Base-by-base conservation (phyloP, 495 filamentous ascomycete genomes). In the Talaromyces ruber region DNA sequence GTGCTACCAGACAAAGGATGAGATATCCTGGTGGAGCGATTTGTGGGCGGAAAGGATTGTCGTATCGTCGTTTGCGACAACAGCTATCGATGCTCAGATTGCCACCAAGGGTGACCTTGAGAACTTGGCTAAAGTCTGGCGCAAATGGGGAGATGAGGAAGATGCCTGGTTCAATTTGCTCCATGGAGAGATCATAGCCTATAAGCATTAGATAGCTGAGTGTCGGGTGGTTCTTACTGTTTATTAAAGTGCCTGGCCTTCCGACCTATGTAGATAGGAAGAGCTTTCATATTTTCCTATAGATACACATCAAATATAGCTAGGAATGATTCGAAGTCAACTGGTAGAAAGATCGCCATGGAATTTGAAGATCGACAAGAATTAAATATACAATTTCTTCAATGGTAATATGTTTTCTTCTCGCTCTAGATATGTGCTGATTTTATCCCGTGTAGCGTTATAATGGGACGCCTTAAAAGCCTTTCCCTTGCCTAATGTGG, bases 131-230 rank as follows among this genome's bases (percentile, higher is more conserved):
- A 60, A 70, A 50, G 69, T 66, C 5, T 84, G 77, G 79, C 65
- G 66, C 62, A 66, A 72, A 34, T 84, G 74, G 73, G 76, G 74
- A 5, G 68, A 73, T 60, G 62, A 72, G 51, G 75, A 79, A 55
- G 76, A 83, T 59, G 81, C 70, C 9, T 84, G 82, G 78, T 82
- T 80, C 70, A 72, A 70, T 24, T 59, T 83, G 26, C 58, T 84
- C 47, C 73, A 82, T 72, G 81, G 80, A 39, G 73, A 86, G 70
- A 76, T 86, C 51, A 62, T 84, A 22, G 84, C 79, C 70, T 73
- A 70, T 60, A 78, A 76, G 54, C 71, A 56, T 66, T 72, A 69
- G 62, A 25, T 25, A 8, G 24, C 6, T 6, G 11, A 14, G 18
- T 18, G 1, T 12, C 1, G 6, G n/a, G 18, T n/a, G 8, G 16